Conservation (phyloP, 2,329 filamentous ascomycete genomes). For the Davidsoniella virescens region DNA sequence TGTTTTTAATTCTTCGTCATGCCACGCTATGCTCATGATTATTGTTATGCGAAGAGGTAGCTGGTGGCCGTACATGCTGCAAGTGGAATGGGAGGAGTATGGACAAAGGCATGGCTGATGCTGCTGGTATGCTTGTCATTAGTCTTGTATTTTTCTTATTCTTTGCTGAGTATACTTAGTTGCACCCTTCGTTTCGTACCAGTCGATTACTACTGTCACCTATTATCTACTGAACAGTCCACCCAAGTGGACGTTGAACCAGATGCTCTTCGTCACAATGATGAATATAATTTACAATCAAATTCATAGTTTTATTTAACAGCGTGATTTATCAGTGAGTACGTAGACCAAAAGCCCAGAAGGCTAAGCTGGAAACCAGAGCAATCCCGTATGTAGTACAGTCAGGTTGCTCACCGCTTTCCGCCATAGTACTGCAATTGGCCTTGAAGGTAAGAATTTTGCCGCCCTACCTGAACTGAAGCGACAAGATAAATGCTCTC, state of each 20-base stretch:
- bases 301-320: no score
- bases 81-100: not conserved
- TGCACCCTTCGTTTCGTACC: not conserved
- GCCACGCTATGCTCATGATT: not conserved
- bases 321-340: no score
- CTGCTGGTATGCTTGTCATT: no score
- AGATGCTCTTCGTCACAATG: no score
- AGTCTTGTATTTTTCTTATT: not conserved
- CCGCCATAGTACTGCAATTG: not conserved
- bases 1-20: not conserved
- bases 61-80: not conserved
- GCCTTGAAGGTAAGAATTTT: not conserved
- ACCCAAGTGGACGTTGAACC: no score
- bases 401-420: not conserved
- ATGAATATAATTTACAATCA: no score
- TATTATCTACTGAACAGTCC: no score
- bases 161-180: not conserved
- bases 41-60: not conserved
- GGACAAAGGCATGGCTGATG: not conserved
- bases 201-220: not conserved
- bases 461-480: not conserved
- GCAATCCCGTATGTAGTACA: no score
- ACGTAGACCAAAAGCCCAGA: no score
- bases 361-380: no score
- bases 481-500: no score